Evolutionary conservation across 306 rosid species (phyloP).

Genomic region (Prunus davidiana): DNA sequence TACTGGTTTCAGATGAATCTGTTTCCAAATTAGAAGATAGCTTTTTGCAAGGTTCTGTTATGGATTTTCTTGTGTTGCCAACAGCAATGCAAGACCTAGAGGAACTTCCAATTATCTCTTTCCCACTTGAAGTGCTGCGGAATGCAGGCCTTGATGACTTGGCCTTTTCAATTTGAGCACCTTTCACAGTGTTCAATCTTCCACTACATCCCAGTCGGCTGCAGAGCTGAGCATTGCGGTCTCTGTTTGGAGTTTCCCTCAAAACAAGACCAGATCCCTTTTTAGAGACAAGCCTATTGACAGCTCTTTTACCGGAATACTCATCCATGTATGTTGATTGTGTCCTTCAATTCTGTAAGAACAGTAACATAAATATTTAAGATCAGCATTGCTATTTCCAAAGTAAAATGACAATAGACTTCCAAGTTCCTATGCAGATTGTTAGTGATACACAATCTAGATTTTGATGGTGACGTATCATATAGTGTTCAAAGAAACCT

Average conservation of each 20-base stretch:
- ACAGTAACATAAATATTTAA: slow-evolving; percentile 5
- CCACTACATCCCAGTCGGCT: slow-evolving; percentile 77
- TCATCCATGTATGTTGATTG: slow-evolving; percentile 59
- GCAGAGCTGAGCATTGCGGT: slow-evolving; percentile 65
- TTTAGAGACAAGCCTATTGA: slow-evolving; percentile 56
- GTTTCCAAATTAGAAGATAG: slow-evolving; percentile 51
- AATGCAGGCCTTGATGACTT: slow-evolving; percentile 54
- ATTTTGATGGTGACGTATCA: not conserved
- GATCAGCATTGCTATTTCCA: not conserved
- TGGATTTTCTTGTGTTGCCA: slow-evolving; percentile 53
- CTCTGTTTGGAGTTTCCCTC: slow-evolving; percentile 67
- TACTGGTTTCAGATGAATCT: slow-evolving; percentile 77
- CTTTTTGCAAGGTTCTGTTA: slow-evolving; percentile 43
- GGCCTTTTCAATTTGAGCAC: slow-evolving; percentile 54
- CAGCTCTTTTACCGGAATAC: slow-evolving; percentile 73
- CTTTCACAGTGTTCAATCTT: slow-evolving; percentile 55
- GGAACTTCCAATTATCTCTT: slow-evolving; percentile 79
- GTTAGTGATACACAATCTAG: not conserved
- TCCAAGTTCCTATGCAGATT: not conserved
- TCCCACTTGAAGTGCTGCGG: slow-evolving; percentile 53
- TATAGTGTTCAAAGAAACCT: not conserved
- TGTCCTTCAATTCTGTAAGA: slow-evolving; percentile 50
- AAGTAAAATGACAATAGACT: not conserved
- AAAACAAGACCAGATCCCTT: slow-evolving; percentile 60
- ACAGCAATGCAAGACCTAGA: slow-evolving; percentile 47